Evolutionary conservation across 148 eudicot species (phyloP).

Genomic region (Rhododendron kiyosumense): DNA sequence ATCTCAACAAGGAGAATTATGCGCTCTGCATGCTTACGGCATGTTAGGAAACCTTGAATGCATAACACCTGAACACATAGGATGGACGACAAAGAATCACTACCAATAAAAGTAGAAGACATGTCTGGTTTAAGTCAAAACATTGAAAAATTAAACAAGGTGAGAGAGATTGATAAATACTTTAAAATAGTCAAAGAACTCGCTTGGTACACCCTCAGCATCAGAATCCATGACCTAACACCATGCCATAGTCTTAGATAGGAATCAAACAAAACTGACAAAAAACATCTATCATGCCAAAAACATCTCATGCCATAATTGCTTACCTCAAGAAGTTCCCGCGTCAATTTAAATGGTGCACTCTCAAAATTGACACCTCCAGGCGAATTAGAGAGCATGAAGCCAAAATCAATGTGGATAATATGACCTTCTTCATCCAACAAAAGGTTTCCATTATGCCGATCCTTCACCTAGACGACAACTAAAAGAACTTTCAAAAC

Average conservation of each 20-base stretch:
- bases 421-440: conserved; percentile 99
- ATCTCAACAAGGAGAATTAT: conserved; percentile 98
- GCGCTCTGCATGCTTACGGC: conserved; percentile 98
- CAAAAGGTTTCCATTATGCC: conserved; percentile 96
- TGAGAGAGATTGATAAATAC: conserved; percentile 30
- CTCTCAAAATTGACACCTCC: conserved; percentile 99
- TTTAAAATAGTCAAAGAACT: conserved; percentile 94
- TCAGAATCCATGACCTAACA: conserved; percentile 99
- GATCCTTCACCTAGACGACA: conserved; percentile 72
- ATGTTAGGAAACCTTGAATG: conserved; percentile 97
- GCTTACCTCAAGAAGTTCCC: conserved; percentile 97
- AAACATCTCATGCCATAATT: background rate
- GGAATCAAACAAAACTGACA: background rate
- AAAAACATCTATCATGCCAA: background rate
- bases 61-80: conserved; percentile 74
- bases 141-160: conserved; percentile 1
- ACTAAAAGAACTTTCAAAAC: background rate
- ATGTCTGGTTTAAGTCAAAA: background rate
- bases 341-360: conserved; percentile 96
- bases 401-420: conserved; percentile 97
- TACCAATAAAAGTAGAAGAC: background rate
- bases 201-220: conserved; percentile 98
- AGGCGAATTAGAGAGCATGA: conserved; percentile 98
- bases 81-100: background rate
- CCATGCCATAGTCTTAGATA: conserved; percentile 17